Percentiles rank a stretch among this genome's conserved stretches.
These are phyloP conservation scores for Aspergillus jensenii DNA, from an alignment of 2,329 filamentous ascomycete species.

Conservation along the genomic window DNA sequence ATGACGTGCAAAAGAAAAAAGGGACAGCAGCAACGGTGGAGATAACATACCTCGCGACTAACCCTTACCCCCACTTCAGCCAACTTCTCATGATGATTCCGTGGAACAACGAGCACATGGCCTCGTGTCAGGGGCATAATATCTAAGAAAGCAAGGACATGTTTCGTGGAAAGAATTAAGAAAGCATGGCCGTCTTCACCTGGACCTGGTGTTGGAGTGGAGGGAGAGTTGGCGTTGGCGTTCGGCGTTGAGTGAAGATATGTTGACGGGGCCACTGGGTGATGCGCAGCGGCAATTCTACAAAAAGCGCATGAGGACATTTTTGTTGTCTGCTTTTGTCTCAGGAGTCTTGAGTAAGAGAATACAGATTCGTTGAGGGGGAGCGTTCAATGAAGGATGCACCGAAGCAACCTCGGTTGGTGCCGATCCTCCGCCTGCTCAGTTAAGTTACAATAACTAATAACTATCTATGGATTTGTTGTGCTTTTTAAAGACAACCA, in stretches of 20 bases:
- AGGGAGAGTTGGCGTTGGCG: neutral
- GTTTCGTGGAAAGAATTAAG: conserved; percentile 73
- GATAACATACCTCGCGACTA: conserved; percentile 62
- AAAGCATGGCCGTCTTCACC: conserved; percentile 30
- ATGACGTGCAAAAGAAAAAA: neutral
- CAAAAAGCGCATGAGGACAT: conserved; percentile 55
- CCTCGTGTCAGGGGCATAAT: conserved; percentile 84
- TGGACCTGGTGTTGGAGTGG: conserved; percentile 26
- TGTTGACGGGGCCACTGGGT: conserved; percentile 32
- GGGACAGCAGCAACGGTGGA: conserved; percentile 32
- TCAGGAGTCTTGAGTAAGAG: neutral
- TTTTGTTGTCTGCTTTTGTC: neutral
- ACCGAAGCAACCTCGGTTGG: neutral
- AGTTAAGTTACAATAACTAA: neutral
- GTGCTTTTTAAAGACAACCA: neutral
- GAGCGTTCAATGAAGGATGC: neutral
- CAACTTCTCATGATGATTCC: conserved; percentile 75
- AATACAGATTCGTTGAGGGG: neutral
- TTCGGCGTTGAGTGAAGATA: conserved; percentile 17
- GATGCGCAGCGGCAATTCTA: conserved; percentile 54
- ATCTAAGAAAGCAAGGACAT: conserved; percentile 85
- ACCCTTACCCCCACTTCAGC: conserved; percentile 66
- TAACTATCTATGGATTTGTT: conserved; percentile 16
- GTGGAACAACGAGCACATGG: conserved; percentile 79
- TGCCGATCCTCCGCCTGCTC: neutral